Evolutionary conservation across 2,329 filamentous ascomycete genomes (phyloP).

Genomic region (Cladosporium phlei): DNA sequence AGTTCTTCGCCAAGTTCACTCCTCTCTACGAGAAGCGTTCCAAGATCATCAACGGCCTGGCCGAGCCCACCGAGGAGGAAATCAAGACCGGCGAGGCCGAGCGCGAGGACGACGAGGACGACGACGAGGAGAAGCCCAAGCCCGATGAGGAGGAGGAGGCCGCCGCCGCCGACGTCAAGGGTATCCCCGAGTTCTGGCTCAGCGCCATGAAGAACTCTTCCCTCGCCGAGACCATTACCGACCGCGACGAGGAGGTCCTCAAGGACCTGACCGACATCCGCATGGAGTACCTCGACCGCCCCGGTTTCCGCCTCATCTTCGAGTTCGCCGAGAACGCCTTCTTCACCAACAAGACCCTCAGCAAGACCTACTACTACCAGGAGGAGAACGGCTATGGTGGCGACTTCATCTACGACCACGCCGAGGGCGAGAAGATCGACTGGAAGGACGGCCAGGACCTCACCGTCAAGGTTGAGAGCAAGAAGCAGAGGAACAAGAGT

Average conservation of each 20-base stretch:
- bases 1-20: constrained; percentile 98
- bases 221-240: constrained; percentile 96
- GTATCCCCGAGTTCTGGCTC: constrained; percentile 98
- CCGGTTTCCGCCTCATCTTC: constrained; percentile 96
- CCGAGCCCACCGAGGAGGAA: constrained; percentile 83
- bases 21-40: constrained; percentile 94
- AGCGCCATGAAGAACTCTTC: constrained; percentile 99
- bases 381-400: constrained; percentile 97
- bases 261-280: constrained; percentile 88
- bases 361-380: constrained; percentile 99
- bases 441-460: constrained; percentile 93
- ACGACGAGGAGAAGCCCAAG: constrained; percentile 48
- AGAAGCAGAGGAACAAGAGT: constrained; percentile 99
- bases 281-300: constrained; percentile 98
- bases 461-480: constrained; percentile 92
- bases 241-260: constrained; percentile 89
- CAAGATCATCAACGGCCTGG: constrained; percentile 80
- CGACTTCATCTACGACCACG: constrained; percentile 99
- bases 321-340: constrained; percentile 93
- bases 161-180: constrained; percentile 55
- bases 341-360: constrained; percentile 95
- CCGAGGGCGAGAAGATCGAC: constrained; percentile 95
- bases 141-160: constrained; percentile 54
- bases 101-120: constrained; percentile 63
- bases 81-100: constrained; percentile 80